Conservation (phyloP, 306 rosid species). For the Sesbania bispinosa region DNA sequence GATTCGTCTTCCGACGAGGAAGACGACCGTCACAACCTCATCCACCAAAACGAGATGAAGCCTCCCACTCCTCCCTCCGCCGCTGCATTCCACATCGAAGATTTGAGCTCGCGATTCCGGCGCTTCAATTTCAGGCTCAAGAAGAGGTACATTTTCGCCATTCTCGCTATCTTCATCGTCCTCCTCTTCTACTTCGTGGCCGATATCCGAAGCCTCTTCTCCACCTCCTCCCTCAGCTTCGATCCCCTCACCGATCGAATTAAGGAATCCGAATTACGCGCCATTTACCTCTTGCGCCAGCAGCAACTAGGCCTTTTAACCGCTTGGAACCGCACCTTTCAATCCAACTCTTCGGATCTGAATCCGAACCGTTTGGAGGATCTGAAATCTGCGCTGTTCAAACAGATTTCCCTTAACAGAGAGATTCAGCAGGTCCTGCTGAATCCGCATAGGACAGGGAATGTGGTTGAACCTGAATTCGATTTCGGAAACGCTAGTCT, state of each 20-base stretch:
- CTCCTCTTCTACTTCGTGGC: slow-evolving; percentile 44
- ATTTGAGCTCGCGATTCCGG: slow-evolving; percentile 15
- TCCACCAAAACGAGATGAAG: slow-evolving; percentile 50
- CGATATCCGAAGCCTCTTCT: slow-evolving; percentile 44
- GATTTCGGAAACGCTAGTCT: slow-evolving; percentile 30
- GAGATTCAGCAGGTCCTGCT: slow-evolving; percentile 66
- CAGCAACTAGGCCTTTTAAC: slow-evolving; percentile 58
- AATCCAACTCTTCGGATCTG: slow-evolving; percentile 27
- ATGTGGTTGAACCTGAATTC: slow-evolving; percentile 28
- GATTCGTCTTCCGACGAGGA: slow-evolving; percentile 67
- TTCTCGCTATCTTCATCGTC: slow-evolving; percentile 49
- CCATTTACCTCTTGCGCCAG: slow-evolving; percentile 58
- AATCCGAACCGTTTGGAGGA: slow-evolving; percentile 17
- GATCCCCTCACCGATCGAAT: slow-evolving; percentile 30
- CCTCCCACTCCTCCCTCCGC: slow-evolving; percentile 21
- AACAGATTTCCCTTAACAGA: slow-evolving; percentile 64
- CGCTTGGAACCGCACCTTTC: slow-evolving; percentile 44
- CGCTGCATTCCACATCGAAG: slow-evolving; percentile 52
- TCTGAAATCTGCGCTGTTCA: slow-evolving; percentile 43
- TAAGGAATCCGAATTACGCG: slow-evolving; percentile 63
- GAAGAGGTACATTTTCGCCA: slow-evolving; percentile 50
- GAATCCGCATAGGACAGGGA: slow-evolving; percentile 41
- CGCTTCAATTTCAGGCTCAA: slow-evolving; percentile 32
- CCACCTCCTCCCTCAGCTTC: slow-evolving; percentile 31
- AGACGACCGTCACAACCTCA: slow-evolving; percentile 56